Conservation (phyloP, 345 rosid genomes). For the Eucalyptus melliodora region DNA sequence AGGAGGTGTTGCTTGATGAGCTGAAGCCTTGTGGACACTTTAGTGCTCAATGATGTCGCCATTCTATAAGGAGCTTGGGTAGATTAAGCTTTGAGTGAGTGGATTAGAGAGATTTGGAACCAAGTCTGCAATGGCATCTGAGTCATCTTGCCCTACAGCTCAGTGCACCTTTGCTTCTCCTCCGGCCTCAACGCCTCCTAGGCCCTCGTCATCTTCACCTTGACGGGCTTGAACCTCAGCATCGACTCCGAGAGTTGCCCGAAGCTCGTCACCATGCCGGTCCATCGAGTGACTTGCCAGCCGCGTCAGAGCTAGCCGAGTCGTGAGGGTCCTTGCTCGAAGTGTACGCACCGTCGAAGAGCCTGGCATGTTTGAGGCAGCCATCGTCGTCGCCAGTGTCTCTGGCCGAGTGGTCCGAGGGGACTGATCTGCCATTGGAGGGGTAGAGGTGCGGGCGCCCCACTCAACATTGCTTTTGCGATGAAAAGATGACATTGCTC, state of each 20-base stretch:
- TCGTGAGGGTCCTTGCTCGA: neutral
- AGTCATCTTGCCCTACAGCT: constrained; percentile 38
- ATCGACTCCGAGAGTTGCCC: constrained; percentile 28
- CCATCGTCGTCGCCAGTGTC: neutral
- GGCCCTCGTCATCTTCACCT: constrained; percentile 48
- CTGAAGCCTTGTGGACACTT: constrained; percentile 22
- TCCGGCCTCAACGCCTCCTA: constrained; percentile 37
- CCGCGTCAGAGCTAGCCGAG: neutral
- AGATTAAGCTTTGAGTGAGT: neutral
- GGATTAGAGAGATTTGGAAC: too few species aligned
- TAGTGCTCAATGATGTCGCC: neutral
- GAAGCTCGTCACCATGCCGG: constrained; percentile 8
- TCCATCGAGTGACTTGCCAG: neutral
- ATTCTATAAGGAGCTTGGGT: neutral
- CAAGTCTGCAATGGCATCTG: constrained; percentile 1
- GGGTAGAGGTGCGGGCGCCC: too few species aligned
- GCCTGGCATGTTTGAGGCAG: neutral
- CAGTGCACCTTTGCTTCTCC: constrained; percentile 26
- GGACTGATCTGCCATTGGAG: neutral
- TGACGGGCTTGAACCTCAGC: constrained; percentile 23
- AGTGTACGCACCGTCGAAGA: neutral
- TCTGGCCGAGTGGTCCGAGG: neutral
- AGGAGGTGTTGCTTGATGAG: constrained; percentile 41
- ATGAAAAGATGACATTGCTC: too few species aligned
- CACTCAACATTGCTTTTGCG: too few species aligned